These are phyloP conservation scores for Diaporthe helianthi DNA, from an alignment of 2,329 filamentous ascomycete species.

Conservation along the genomic window DNA sequence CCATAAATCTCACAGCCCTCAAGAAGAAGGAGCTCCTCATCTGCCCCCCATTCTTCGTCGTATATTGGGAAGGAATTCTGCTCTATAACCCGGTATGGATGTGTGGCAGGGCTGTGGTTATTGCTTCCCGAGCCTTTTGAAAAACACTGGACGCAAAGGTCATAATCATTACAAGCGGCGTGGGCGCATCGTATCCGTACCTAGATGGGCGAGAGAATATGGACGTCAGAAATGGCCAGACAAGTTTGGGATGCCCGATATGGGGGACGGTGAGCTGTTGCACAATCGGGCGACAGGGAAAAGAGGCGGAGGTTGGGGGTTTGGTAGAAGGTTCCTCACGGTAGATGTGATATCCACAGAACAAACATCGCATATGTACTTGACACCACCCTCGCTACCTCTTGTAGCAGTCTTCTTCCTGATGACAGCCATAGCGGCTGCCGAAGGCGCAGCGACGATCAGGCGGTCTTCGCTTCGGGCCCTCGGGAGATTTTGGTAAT, in stretches of 20 bases:
- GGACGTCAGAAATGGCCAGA: neutral
- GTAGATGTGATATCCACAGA: conserved; percentile 97
- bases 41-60: conserved; percentile 92
- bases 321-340: conserved; percentile 62
- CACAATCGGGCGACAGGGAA: neutral
- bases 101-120: conserved; percentile 84
- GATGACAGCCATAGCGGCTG: conserved; percentile 80
- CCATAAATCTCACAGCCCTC: conserved; percentile 97
- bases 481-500: neutral
- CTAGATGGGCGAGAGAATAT: conserved; percentile 52
- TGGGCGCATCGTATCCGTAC: conserved; percentile 94
- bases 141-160: conserved; percentile 96
- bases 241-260: neutral
- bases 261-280: neutral
- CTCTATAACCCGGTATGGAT: conserved; percentile 93
- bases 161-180: conserved; percentile 86
- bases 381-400: conserved; percentile 86
- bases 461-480: neutral
- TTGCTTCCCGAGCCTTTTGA: conserved; percentile 80
- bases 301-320: no score
- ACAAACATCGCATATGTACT: conserved; percentile 97
- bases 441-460: conserved; percentile 12
- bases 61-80: conserved; percentile 99
- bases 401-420: conserved; percentile 91
- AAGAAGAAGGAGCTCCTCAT: conserved; percentile 91